These are phyloP conservation scores for Castanea sativa DNA, from an alignment of 306 rosid genomes.

Conservation along the genomic window DNA sequence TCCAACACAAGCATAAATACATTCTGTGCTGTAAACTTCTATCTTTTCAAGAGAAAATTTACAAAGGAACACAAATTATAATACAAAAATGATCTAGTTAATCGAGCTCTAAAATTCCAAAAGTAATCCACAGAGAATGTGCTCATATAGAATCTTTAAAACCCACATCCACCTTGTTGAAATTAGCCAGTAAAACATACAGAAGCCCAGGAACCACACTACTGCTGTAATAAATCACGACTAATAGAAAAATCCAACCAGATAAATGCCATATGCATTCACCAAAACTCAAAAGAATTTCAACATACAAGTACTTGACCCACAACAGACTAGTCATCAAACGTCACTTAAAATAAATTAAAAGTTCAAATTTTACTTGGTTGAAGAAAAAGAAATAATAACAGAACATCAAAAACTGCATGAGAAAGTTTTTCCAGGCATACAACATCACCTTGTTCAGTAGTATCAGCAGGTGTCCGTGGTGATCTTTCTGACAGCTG, in stretches of 20 bases:
- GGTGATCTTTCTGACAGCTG: constrained; percentile 87
- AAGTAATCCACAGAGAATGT: not conserved
- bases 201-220: not conserved
- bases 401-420: constrained; percentile 49
- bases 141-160: not conserved
- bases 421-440: constrained; percentile 47
- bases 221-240: not conserved
- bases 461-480: constrained; percentile 47
- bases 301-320: not conserved
- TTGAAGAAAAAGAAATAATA: constrained; percentile 36
- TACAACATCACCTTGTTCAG: constrained; percentile 85
- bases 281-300: not conserved
- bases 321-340: not conserved
- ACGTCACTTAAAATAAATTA: constrained; percentile 11
- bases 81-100: not conserved
- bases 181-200: not conserved
- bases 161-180: not conserved
- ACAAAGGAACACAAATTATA: not conserved
- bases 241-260: not conserved
- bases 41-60: not conserved
- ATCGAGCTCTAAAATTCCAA: not conserved
- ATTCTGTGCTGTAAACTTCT: not conserved
- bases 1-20: not conserved
- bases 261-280: not conserved
- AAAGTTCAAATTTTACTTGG: constrained; percentile 22